Base-by-base conservation (phyloP, 1,284 basidiomycete genomes). In the Coriolopsis trogii region DNA sequence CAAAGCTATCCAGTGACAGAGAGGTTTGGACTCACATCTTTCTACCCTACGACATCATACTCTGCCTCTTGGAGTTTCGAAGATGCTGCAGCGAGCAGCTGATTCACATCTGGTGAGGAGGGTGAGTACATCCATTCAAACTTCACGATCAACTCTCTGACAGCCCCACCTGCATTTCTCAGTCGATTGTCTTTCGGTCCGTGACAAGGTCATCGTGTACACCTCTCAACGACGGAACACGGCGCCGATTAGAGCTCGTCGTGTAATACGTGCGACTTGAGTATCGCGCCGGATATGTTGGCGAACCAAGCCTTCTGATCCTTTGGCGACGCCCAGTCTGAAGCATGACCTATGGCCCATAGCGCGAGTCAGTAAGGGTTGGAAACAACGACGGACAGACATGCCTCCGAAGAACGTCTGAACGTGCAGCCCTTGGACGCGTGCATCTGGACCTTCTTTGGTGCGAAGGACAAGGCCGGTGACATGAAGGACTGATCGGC, bases 371-470 rank as follows among this genome's bases (percentile, higher is more conserved):
- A 51, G 44, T 34, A 15, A n/a, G 21, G 41, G 9, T 26, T 13
- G 18, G 20, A 20, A 13, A 34, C 29, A 12, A 20, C 15, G 37
- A 33, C 12, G 13, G 13, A 28, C 5, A 15, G 23, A 63, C 73
- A 33, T 53, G 83, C 84, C 84, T 51, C 85, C 87, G 53, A 90
- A 91, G 73, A 90, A 91, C 2, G 86, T 89, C 68, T 89, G 80
- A 46, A 86, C 82, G 63, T 86, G 84, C 63, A 82, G 73, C 4
- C 84, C 84, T 43, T 79, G 79, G 37, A 86, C 75, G 38, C 65
- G 70, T 2, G 74, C 72, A 2, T 69, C 68, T 1, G 69, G 61
- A 1, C 58, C 55, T 10, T 59, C 57, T 1, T 72, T 68, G 2
- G 75, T 71, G 10, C 82, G 74, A 0, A 84, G 58, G 1, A 70